Conservation (phyloP, 805 yeast genomes). For the Ogataea siamensis region DNA sequence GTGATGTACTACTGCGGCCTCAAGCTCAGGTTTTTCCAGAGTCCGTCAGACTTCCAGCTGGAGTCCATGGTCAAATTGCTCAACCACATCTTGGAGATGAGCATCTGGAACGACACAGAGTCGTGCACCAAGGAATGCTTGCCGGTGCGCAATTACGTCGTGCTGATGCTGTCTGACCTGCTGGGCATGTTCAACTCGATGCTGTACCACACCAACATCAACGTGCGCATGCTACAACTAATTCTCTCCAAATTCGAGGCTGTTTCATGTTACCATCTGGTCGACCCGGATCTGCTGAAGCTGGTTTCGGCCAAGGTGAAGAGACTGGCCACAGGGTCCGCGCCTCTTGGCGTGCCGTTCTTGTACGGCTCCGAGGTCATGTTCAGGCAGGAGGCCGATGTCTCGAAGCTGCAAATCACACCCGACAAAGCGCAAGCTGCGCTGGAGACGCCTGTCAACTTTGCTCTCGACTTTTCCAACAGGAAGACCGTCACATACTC, state of each 20-base stretch:
- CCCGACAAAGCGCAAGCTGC: background rate
- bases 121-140: conserved; percentile 1
- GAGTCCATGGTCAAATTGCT: conserved; percentile 13
- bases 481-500: background rate
- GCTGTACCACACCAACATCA: conserved; percentile 9
- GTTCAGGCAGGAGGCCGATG: background rate
- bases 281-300: conserved; percentile 5
- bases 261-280: conserved; percentile 6
- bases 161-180: conserved; percentile 16
- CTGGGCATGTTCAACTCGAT: conserved; percentile 15
- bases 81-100: conserved; percentile 14
- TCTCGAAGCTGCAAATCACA: background rate
- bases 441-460: background rate
- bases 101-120: conserved; percentile 4
- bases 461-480: background rate
- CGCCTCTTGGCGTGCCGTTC: conserved; percentile 4
- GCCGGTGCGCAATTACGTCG: conserved; percentile 10
- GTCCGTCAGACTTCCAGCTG: conserved; percentile 12
- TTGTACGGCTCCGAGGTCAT: conserved; percentile 1
- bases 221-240: conserved; percentile 6
- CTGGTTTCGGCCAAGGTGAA: conserved; percentile 10
- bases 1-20: conserved; percentile 15
- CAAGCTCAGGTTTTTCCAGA: conserved; percentile 13
- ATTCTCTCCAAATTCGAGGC: conserved; percentile 16
- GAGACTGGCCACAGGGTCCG: conserved; percentile 1